phyloP scores from a whole-genome alignment of 768 basidiomycete species.

The Myochromella boudieri region DNA sequence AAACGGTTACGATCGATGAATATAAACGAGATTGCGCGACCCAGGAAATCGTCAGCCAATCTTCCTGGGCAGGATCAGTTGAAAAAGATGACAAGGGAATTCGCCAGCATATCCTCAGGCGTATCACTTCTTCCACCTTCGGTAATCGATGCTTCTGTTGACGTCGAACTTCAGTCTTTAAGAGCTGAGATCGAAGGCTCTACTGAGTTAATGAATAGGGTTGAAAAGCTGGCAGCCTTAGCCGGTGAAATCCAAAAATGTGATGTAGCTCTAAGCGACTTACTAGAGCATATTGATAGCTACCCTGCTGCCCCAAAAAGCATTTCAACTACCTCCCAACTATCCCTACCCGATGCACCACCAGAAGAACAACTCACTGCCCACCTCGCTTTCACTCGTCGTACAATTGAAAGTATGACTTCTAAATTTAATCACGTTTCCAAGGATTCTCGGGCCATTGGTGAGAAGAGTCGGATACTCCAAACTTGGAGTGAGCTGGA shows the following conservation, averaged over 20 bases:
- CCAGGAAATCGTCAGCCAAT: slow-evolving; percentile 36
- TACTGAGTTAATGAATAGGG: slow-evolving; percentile 43
- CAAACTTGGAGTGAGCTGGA: slow-evolving; percentile 82
- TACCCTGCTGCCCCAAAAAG: slow-evolving; percentile 64
- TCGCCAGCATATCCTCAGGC: slow-evolving; percentile 45
- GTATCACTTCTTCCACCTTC: slow-evolving; percentile 45
- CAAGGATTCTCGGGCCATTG: slow-evolving; percentile 58
- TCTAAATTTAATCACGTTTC: slow-evolving; percentile 39
- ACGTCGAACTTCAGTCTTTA: slow-evolving; percentile 64
- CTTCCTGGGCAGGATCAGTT: slow-evolving; percentile 55
- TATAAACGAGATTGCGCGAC: slow-evolving; percentile 53
- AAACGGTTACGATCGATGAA: slow-evolving; percentile 61
- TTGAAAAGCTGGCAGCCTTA: slow-evolving; percentile 58
- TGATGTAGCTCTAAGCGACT: slow-evolving; percentile 78
- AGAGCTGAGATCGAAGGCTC: slow-evolving; percentile 57
- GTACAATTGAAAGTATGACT: slow-evolving; percentile 47
- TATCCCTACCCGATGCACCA: slow-evolving; percentile 36
- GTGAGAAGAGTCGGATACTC: slow-evolving; percentile 63
- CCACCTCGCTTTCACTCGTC: slow-evolving; percentile 64
- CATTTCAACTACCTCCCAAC: slow-evolving; percentile 50
- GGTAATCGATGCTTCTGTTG: slow-evolving; percentile 37
- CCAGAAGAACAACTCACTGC: slow-evolving; percentile 69
- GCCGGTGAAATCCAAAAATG: slow-evolving; percentile 49
- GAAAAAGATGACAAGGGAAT: slow-evolving; percentile 43
- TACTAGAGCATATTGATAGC: slow-evolving; percentile 84